Conservation (phyloP, 2,329 filamentous ascomycete species). For the Arthroderma sp. region DNA sequence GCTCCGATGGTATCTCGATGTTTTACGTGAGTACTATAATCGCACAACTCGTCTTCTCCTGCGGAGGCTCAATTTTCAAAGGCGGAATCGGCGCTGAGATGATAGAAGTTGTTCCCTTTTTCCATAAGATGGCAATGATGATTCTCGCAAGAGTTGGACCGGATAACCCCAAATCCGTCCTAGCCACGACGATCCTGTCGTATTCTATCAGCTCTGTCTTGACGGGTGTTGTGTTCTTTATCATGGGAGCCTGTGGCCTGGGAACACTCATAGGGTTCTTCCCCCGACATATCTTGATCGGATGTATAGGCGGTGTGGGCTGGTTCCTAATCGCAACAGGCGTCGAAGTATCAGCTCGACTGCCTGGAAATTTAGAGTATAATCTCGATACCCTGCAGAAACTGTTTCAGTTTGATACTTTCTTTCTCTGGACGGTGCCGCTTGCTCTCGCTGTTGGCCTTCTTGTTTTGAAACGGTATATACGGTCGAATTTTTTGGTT, state of each 20-base stretch:
- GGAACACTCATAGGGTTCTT: constrained; percentile 95
- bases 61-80: constrained; percentile 70
- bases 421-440: constrained; percentile 73
- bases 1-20: constrained; percentile 90
- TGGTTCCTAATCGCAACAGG: constrained; percentile 89
- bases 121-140: constrained; percentile 92
- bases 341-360: constrained; percentile 79
- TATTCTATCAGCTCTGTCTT: constrained; percentile 84
- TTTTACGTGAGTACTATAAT: constrained; percentile 98
- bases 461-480: constrained; percentile 60
- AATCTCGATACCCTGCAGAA: constrained; percentile 61
- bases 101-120: constrained; percentile 98
- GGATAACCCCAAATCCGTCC: constrained; percentile 69
- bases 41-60: constrained; percentile 79
- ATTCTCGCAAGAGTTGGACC: constrained; percentile 69
- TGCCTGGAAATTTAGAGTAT: constrained; percentile 76
- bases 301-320: constrained; percentile 92
- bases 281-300: constrained; percentile 86
- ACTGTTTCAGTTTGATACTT: constrained; percentile 58
- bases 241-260: constrained; percentile 74
- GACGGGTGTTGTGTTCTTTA: constrained; percentile 81
- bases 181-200: constrained; percentile 85
- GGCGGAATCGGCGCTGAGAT: constrained; percentile 91
- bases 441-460: constrained; percentile 62
- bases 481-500: constrained; percentile 72